Percentiles rank a stretch among this genome's conserved stretches.
Evolutionary conservation across 192 early-diverging fungal species (phyloP).

Genomic region (Geranomyces michiganensis): DNA sequence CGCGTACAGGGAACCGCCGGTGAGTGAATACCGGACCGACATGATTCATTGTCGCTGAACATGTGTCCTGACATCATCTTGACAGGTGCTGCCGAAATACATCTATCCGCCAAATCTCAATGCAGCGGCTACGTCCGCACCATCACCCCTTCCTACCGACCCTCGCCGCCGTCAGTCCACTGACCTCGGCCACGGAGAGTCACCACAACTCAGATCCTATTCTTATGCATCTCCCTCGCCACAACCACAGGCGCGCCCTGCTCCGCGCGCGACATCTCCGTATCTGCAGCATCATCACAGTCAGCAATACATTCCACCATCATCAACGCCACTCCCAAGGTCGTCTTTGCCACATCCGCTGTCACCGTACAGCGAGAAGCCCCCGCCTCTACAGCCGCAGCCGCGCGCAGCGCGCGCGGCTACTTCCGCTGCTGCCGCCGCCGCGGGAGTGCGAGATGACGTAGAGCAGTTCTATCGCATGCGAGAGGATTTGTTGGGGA

Average conservation of each 20-base stretch:
- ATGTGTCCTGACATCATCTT: not conserved
- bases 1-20: conserved; percentile 1
- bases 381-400: not conserved
- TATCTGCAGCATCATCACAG: not conserved
- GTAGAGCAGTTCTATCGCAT: conserved; percentile 24
- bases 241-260: not conserved
- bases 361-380: not conserved
- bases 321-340: not conserved
- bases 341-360: not conserved
- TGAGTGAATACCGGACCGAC: not conserved
- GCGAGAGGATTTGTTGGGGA: conserved; percentile 10
- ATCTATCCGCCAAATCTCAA: conserved; percentile 16
- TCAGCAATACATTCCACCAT: not conserved
- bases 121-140: not conserved
- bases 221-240: not conserved
- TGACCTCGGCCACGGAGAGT: not conserved
- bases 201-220: not conserved
- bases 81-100: conserved; percentile 20
- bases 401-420: not conserved
- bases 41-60: not conserved
- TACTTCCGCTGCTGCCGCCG: not conserved
- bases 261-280: conserved; percentile 1
- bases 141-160: not conserved
- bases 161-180: not conserved
- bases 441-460: conserved; percentile 9